Conservation (phyloP, 371 early-diverging fungal species). For the Quaeritorhiza haematococci region DNA sequence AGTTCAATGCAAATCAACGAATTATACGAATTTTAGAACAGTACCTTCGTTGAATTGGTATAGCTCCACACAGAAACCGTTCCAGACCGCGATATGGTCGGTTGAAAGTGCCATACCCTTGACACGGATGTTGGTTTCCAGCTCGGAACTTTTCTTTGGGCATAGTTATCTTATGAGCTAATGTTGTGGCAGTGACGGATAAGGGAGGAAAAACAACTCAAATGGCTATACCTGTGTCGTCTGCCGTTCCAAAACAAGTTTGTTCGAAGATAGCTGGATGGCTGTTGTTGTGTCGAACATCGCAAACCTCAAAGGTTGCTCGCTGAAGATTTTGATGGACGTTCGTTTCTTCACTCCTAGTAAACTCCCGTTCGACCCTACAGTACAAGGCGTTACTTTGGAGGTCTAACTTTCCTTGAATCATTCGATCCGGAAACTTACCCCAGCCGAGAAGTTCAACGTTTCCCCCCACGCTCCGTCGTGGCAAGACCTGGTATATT, state of each 20-base stretch:
- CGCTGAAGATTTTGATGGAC: conserved; percentile 11
- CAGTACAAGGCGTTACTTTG: background rate
- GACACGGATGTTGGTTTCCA: conserved; percentile 5
- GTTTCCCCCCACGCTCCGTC: conserved; percentile 10
- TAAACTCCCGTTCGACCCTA: conserved; percentile 1
- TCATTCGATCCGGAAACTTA: background rate
- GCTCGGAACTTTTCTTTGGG: too few species aligned
- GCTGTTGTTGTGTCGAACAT: conserved; percentile 10
- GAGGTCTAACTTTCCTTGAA: too few species aligned
- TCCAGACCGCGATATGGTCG: conserved; percentile 23
- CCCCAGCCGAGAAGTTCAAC: conserved; percentile 15
- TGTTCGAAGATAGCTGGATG: conserved; percentile 13
- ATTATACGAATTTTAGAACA: too few species aligned
- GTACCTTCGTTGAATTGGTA: conserved; percentile 30
- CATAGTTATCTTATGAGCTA: too few species aligned
- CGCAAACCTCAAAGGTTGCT: conserved; percentile 9
- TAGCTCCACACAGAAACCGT: conserved; percentile 19
- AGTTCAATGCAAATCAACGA: too few species aligned
- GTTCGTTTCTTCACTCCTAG: conserved; percentile 6
- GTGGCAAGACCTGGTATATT: background rate
- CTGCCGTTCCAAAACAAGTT: conserved; percentile 9
- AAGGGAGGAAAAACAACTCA: too few species aligned
- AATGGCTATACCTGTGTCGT: too few species aligned
- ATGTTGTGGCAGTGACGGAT: too few species aligned
- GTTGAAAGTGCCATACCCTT: conserved; percentile 16